These are phyloP conservation scores for Paramarasmius palmivorus DNA, from an alignment of 1,284 basidiomycete species.

Conservation along the genomic window DNA sequence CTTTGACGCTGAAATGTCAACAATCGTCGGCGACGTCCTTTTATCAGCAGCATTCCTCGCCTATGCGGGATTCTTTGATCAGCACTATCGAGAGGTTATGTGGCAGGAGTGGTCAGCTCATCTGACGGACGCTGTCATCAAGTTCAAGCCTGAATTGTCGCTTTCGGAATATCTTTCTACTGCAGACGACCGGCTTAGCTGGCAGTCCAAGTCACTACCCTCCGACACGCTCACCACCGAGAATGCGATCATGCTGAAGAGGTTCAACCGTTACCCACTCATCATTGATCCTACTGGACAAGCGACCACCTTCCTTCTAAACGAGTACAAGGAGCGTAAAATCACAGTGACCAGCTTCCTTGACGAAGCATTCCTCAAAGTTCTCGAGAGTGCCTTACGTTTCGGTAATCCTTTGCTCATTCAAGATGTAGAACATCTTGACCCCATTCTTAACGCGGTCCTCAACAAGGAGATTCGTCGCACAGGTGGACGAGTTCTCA, in stretches of 20 bases:
- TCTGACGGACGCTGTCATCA: conserved; percentile 86
- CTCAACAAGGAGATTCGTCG: conserved; percentile 96
- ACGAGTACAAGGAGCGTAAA: conserved; percentile 95
- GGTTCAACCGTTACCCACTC: conserved; percentile 97
- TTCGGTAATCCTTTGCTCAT: conserved; percentile 98
- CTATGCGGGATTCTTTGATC: conserved; percentile 98
- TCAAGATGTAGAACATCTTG: conserved; percentile 97
- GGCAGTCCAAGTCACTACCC: conserved; percentile 95
- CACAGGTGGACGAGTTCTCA: conserved; percentile 95
- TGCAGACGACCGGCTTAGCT: conserved; percentile 93
- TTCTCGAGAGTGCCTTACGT: conserved; percentile 96
- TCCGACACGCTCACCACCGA: conserved; percentile 96
- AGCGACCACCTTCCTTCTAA: conserved; percentile 91
- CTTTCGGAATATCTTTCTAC: conserved; percentile 96
- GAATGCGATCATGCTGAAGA: conserved; percentile 99
- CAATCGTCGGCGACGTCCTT: conserved; percentile 96
- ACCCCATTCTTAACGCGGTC: conserved; percentile 97
- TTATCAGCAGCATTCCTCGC: conserved; percentile 97
- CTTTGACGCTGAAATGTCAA: conserved; percentile 98
- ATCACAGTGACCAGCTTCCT: conserved; percentile 98
- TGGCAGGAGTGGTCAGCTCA: conserved; percentile 95
- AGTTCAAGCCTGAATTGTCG: conserved; percentile 91
- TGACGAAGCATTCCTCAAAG: conserved; percentile 98
- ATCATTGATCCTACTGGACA: conserved; percentile 99
- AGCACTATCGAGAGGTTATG: conserved; percentile 96